Conservation (phyloP, 352 stramenopile species). For the Phytopythium sindhum region DNA sequence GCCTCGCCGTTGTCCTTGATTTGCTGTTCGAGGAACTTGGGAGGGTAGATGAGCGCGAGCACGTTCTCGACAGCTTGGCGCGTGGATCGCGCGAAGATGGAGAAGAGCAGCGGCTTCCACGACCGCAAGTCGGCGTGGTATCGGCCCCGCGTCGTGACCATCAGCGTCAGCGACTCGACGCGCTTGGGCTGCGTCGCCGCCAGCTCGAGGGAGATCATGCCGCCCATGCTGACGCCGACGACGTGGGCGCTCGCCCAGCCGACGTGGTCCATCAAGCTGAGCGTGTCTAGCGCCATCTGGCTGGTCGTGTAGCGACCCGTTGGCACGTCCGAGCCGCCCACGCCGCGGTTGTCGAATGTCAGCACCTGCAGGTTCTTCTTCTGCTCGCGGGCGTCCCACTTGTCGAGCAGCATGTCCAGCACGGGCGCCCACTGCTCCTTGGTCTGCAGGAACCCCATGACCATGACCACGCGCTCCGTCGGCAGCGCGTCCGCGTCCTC, state of each 20-base stretch:
- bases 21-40: constrained; percentile 24
- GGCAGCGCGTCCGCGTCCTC: constrained; percentile 8
- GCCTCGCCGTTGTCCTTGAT: constrained; percentile 28
- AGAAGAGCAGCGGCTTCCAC: constrained; percentile 20
- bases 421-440: constrained; percentile 41
- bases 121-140: constrained; percentile 26
- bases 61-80: constrained; percentile 24
- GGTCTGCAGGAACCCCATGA: constrained; percentile 39
- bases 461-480: constrained; percentile 34
- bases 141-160: constrained; percentile 35
- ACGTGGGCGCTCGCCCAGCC: constrained; percentile 39
- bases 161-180: constrained; percentile 33
- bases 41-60: constrained; percentile 37
- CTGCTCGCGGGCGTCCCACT: constrained; percentile 20
- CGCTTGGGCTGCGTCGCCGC: constrained; percentile 23
- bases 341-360: constrained; percentile 48
- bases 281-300: constrained; percentile 44
- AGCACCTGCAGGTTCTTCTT: constrained; percentile 27
- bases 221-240: constrained; percentile 28
- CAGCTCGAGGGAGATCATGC: constrained; percentile 48
- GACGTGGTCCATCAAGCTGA: constrained; percentile 35
- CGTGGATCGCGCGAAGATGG: constrained; percentile 31
- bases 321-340: constrained; percentile 34
- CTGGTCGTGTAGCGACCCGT: constrained; percentile 40
- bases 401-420: constrained; percentile 31